These are phyloP conservation scores for Colletotrichum sp. DNA, from an alignment of 2,329 filamentous ascomycete species.

Conservation along the genomic window DNA sequence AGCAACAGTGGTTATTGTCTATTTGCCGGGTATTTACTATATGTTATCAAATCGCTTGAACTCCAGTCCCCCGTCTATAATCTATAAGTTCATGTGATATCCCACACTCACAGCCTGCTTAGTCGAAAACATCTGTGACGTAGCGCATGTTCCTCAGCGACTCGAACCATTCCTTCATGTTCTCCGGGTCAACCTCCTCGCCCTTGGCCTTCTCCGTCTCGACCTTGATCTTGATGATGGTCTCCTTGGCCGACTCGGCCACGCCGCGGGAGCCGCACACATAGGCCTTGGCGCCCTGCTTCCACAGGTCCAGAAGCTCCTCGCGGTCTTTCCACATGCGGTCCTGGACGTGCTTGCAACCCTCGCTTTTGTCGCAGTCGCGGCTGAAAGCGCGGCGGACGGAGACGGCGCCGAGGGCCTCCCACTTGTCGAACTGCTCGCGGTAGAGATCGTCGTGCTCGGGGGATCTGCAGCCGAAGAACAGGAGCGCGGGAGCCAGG, in stretches of 20 bases:
- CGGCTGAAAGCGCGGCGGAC: constrained; percentile 62
- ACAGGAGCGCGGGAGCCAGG: constrained; percentile 41
- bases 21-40: not conserved
- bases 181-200: constrained; percentile 39
- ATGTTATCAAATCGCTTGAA: not conserved
- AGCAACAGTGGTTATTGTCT: not conserved
- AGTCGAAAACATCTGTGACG: constrained; percentile 68
- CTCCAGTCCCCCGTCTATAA: not conserved
- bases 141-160: constrained; percentile 58
- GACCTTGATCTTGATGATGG: constrained; percentile 25
- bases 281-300: constrained; percentile 55
- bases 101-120: not conserved
- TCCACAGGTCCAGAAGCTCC: constrained; percentile 37
- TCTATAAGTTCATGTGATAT: too few species aligned
- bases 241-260: constrained; percentile 44
- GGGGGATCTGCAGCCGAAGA: constrained; percentile 43
- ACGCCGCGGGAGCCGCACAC: constrained; percentile 62
- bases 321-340: constrained; percentile 38
- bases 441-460: constrained; percentile 37
- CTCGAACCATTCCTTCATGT: constrained; percentile 52
- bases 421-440: constrained; percentile 26
- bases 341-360: constrained; percentile 55
- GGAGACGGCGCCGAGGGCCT: constrained; percentile 49
- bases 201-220: constrained; percentile 31
- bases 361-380: constrained; percentile 45